Evolutionary conservation across 345 rosid genomes (phyloP).

Genomic region (Pistacia atlantica): DNA sequence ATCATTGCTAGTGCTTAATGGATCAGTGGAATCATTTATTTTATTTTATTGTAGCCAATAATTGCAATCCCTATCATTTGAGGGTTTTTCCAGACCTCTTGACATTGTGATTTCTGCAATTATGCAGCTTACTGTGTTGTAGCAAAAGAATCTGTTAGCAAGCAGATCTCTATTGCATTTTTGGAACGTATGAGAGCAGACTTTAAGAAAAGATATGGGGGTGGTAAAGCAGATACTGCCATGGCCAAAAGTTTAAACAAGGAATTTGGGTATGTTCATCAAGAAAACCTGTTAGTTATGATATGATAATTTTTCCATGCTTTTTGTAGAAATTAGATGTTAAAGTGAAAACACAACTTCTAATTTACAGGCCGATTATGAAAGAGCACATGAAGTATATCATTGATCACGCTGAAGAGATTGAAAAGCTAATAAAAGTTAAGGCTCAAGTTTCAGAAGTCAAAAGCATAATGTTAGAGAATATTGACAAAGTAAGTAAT

Average conservation of each 20-base stretch:
- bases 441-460: conserved; percentile 99
- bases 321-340: conserved; percentile 2
- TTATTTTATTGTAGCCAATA: not conserved
- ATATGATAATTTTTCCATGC: conserved; percentile 2
- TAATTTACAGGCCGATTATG: conserved; percentile 74
- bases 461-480: conserved; percentile 92
- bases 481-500: conserved; percentile 79
- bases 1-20: not conserved
- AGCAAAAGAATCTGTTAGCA: conserved; percentile 88
- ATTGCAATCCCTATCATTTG: conserved; percentile 1
- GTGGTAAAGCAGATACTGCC: conserved; percentile 97
- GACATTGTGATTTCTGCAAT: conserved; percentile 20
- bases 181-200: conserved; percentile 92
- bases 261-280: conserved; percentile 75
- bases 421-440: conserved; percentile 89
- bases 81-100: conserved; percentile 4
- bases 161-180: conserved; percentile 90
- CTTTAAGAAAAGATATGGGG: conserved; percentile 88
- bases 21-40: not conserved
- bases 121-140: conserved; percentile 92
- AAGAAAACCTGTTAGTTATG: not conserved
- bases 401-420: conserved; percentile 92
- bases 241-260: conserved; percentile 89
- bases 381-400: conserved; percentile 98
- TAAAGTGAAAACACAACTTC: conserved; percentile 3